A percentile compares a stretch with the other conserved stretches of the same genome.
These are phyloP conservation scores for Fusarium tricinctum DNA, from an alignment of 2,329 filamentous ascomycete genomes.

Conservation along the genomic window DNA sequence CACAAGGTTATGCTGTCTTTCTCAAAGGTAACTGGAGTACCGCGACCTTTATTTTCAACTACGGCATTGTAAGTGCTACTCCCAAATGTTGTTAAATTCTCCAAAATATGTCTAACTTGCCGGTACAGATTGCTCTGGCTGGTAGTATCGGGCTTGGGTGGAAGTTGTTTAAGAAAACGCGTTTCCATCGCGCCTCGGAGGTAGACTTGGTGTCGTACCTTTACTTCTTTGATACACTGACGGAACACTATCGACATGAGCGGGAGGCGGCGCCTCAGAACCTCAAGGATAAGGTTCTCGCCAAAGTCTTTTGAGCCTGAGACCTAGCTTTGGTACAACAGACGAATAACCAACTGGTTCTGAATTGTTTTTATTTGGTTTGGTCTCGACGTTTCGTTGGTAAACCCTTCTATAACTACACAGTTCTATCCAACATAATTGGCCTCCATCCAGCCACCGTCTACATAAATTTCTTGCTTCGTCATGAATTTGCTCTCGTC, in stretches of 20 bases:
- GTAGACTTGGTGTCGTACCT: not conserved
- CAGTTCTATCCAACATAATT: constrained; percentile 39
- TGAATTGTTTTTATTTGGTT: not conserved
- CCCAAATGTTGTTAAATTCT: fast-evolving
- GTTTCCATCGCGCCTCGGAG: not conserved
- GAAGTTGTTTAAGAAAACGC: not conserved
- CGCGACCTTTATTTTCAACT: not conserved
- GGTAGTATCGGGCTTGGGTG: not conserved
- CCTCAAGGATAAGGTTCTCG: not conserved
- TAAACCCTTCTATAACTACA: not conserved
- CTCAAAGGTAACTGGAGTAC: not conserved
- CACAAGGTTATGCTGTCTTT: not conserved
- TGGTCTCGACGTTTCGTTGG: not conserved
- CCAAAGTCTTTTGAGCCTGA: not conserved
- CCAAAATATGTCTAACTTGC: not conserved
- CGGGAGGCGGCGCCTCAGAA: not conserved
- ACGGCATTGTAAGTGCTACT: not conserved
- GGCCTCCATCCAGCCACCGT: constrained; percentile 51
- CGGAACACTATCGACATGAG: not conserved
- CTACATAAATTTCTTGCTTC: constrained; percentile 49
- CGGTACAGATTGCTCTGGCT: not conserved
- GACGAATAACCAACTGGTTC: too few species aligned
- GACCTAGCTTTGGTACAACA: not conserved
- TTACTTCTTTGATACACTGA: not conserved
- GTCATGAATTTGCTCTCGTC: constrained; percentile 53